These are phyloP conservation scores for Blumeria hordei DNA, from an alignment of 2,329 filamentous ascomycete species.

Conservation along the genomic window DNA sequence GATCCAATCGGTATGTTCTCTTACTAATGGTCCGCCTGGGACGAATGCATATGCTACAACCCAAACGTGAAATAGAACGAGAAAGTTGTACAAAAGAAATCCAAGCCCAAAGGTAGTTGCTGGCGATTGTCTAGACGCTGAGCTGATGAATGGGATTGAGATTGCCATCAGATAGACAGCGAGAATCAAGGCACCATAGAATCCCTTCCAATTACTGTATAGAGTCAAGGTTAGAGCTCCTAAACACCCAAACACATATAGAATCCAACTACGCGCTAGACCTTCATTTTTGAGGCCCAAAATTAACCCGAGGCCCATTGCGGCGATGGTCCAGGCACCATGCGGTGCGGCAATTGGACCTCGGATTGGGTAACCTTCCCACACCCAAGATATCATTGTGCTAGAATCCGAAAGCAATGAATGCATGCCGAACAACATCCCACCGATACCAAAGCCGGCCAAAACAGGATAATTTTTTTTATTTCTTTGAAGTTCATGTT, in stretches of 20 bases:
- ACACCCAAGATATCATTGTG: slow-evolving; percentile 97
- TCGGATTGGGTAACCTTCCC: slow-evolving; percentile 82
- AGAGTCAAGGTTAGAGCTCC: slow-evolving; percentile 59
- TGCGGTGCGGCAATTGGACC: slow-evolving; percentile 79
- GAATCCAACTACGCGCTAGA: slow-evolving; percentile 52
- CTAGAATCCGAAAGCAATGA: slow-evolving; percentile 89
- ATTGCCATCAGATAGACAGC: slow-evolving; percentile 65
- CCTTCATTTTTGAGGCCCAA: slow-evolving; percentile 50
- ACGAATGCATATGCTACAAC: slow-evolving; percentile 96
- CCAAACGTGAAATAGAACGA: slow-evolving; percentile 97
- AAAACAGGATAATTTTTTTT: slow-evolving; percentile 45
- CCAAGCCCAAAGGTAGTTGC: slow-evolving; percentile 66
- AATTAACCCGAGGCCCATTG: slow-evolving; percentile 64
- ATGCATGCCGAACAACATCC: slow-evolving; percentile 71
- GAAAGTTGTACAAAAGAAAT: slow-evolving; percentile 76
- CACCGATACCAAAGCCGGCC: slow-evolving; percentile 55
- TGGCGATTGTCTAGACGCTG: slow-evolving; percentile 53
- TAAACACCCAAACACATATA: slow-evolving; percentile 52
- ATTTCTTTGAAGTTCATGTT: slow-evolving; percentile 22
- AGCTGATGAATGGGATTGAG: slow-evolving; percentile 48
- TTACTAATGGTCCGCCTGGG: slow-evolving; percentile 72
- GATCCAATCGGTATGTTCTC: slow-evolving; percentile 89
- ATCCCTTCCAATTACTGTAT: slow-evolving; percentile 68
- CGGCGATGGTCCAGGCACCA: slow-evolving; percentile 61
- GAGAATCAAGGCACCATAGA: slow-evolving; percentile 54